Evolutionary conservation across 2,329 filamentous ascomycete species (phyloP).

Genomic region (Gyromitra esculenta): DNA sequence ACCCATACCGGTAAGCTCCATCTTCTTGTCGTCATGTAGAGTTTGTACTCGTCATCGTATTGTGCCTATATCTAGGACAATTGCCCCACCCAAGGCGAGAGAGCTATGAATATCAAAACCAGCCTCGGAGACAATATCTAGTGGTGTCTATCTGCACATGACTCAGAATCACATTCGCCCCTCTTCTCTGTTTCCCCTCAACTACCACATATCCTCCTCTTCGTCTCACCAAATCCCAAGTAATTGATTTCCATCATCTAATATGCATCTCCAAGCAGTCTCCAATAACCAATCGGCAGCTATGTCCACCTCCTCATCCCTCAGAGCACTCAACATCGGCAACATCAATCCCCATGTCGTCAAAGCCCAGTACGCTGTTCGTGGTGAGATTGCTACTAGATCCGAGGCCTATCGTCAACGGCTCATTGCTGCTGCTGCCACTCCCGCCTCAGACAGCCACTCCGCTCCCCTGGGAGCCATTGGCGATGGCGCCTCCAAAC

Average conservation of each 20-base stretch:
- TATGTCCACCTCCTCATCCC: slow-evolving; percentile 49
- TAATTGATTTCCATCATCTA: slow-evolving; percentile 8
- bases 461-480: slow-evolving; percentile 64
- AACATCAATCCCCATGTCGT: slow-evolving; percentile 94
- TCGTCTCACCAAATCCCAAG: background rate
- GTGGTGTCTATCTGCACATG: background rate
- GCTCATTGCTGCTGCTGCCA: slow-evolving; percentile 30
- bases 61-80: background rate
- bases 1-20: slow-evolving; percentile 35
- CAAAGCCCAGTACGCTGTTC: slow-evolving; percentile 92
- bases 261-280: slow-evolving; percentile 21
- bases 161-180: background rate
- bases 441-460: slow-evolving; percentile 63
- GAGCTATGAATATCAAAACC: background rate
- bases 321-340: slow-evolving; percentile 71
- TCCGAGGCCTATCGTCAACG: slow-evolving; percentile 81
- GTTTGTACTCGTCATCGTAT: background rate
- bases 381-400: slow-evolving; percentile 92
- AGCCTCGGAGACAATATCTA: background rate
- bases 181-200: background rate
- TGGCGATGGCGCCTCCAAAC: slow-evolving; percentile 63
- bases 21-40: background rate
- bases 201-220: background rate
- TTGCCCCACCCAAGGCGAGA: background rate
- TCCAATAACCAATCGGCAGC: slow-evolving; percentile 28